Conservation (phyloP, 1,139 yeast genomes). For the Saccharomycopsis hybrid region DNA sequence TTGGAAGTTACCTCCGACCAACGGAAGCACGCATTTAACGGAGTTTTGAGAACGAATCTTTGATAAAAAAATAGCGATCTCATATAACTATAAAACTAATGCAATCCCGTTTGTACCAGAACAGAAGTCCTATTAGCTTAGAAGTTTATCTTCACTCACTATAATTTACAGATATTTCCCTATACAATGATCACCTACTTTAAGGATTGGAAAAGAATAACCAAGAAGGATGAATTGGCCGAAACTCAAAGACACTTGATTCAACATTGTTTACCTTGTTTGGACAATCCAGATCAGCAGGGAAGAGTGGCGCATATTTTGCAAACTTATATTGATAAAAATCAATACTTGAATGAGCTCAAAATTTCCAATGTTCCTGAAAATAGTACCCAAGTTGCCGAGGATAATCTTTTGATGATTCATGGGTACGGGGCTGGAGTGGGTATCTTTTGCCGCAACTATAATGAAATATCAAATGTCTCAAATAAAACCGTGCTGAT, state of each 20-base stretch:
- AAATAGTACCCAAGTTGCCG: background rate
- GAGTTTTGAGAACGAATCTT: too few relatives aligned
- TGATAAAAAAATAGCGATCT: too few relatives aligned
- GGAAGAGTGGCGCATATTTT: background rate
- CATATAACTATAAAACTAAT: too few relatives aligned
- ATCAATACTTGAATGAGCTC: constrained; percentile 13
- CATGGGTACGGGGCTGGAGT: constrained; percentile 94
- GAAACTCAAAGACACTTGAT: constrained; percentile 9
- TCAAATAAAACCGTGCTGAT: constrained; percentile 37
- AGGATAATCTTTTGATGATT: constrained; percentile 40
- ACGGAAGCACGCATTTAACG: too few relatives aligned
- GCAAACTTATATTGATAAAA: constrained; percentile 7
- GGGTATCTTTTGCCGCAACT: constrained; percentile 81
- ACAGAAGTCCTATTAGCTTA: too few relatives aligned
- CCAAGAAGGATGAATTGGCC: constrained; percentile 7
- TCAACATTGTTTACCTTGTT: constrained; percentile 5
- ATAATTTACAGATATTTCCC: too few relatives aligned
- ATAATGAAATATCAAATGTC: constrained; percentile 42
- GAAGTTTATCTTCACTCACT: too few relatives aligned
- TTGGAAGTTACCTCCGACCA: too few relatives aligned
- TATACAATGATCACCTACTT: background rate
- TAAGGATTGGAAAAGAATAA: constrained; percentile 9
- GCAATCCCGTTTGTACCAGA: too few relatives aligned
- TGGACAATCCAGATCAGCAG: background rate
- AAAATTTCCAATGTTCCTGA: constrained; percentile 4